Conservation (phyloP, 345 rosid genomes). For the Brassica napus region DNA sequence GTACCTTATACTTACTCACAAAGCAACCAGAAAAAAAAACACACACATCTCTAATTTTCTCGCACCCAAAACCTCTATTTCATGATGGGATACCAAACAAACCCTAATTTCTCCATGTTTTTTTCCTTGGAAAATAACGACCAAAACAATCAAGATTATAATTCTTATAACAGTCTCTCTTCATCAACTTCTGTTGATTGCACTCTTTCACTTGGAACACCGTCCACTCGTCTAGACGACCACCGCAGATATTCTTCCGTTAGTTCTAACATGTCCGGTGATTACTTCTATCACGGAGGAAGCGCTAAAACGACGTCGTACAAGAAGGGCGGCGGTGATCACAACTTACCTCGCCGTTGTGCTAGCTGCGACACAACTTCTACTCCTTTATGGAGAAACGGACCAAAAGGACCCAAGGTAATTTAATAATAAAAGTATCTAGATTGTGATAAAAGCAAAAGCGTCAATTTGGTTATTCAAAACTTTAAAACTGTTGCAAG, state of each 20-base stretch:
- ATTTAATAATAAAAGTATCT: background rate
- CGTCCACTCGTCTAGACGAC: slow-evolving; percentile 73
- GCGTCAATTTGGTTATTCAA: background rate
- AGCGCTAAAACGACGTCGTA: slow-evolving; percentile 43
- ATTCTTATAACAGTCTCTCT: slow-evolving; percentile 26
- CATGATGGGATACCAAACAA: slow-evolving; percentile 46
- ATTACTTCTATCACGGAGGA: slow-evolving; percentile 44
- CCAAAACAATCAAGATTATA: slow-evolving; percentile 28
- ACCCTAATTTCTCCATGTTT: slow-evolving; percentile 39
- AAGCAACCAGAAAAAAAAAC: slow-evolving; percentile 11
- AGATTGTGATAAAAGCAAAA: background rate
- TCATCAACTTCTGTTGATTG: slow-evolving; percentile 77
- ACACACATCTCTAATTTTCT: background rate
- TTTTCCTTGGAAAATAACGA: slow-evolving; percentile 16
- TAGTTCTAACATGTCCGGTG: slow-evolving; percentile 44
- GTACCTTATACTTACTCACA: slow-evolving; percentile 19
- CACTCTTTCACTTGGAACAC: slow-evolving; percentile 84
- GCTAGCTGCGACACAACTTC: slow-evolving; percentile 92
- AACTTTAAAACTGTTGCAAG: background rate
- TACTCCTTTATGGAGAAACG: slow-evolving; percentile 90
- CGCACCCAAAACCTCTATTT: background rate
- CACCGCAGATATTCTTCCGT: slow-evolving; percentile 31
- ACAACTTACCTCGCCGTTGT: slow-evolving; percentile 75
- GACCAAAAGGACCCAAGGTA: slow-evolving; percentile 78
- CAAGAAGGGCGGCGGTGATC: slow-evolving; percentile 47